Conservation (phyloP, 805 yeast species). For the Metschnikowia kunwiensis region DNA sequence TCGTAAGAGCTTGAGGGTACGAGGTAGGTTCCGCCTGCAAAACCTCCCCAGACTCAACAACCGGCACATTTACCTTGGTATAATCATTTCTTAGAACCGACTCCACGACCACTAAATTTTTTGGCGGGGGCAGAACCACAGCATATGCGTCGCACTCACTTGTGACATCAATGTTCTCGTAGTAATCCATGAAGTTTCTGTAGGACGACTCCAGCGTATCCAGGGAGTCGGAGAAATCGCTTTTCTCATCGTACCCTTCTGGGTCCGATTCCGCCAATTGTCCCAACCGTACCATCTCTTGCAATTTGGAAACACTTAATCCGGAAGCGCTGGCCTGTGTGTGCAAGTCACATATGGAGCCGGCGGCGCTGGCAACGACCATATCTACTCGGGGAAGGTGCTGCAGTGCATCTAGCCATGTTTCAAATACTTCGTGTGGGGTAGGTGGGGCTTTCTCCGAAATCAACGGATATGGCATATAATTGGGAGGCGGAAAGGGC, state of each 20-base stretch:
- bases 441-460: constrained; percentile 33
- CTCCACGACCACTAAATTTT: constrained; percentile 6
- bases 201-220: constrained; percentile 13
- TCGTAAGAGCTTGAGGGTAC: constrained; percentile 1
- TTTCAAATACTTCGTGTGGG: constrained; percentile 36
- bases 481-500: constrained; percentile 45
- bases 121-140: constrained; percentile 4
- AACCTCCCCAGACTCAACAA: neutral
- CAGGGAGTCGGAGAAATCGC: constrained; percentile 12
- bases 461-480: constrained; percentile 43
- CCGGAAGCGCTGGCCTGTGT: constrained; percentile 34
- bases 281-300: constrained; percentile 11
- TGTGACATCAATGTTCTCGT: constrained; percentile 24
- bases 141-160: constrained; percentile 22
- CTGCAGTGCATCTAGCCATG: constrained; percentile 36
- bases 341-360: constrained; percentile 37
- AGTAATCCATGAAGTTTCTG: constrained; percentile 24
- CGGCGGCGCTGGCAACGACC: constrained; percentile 48
- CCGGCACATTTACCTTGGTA: neutral
- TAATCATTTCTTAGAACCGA: constrained; percentile 1
- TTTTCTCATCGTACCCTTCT: constrained; percentile 11
- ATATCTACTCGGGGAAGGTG: constrained; percentile 40
- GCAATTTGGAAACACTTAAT: constrained; percentile 24
- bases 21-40: constrained; percentile 6
- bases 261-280: constrained; percentile 11